These are phyloP conservation scores for Annulohypoxylon maeteangense DNA, from an alignment of 495 filamentous ascomycete genomes.

Conservation along the genomic window DNA sequence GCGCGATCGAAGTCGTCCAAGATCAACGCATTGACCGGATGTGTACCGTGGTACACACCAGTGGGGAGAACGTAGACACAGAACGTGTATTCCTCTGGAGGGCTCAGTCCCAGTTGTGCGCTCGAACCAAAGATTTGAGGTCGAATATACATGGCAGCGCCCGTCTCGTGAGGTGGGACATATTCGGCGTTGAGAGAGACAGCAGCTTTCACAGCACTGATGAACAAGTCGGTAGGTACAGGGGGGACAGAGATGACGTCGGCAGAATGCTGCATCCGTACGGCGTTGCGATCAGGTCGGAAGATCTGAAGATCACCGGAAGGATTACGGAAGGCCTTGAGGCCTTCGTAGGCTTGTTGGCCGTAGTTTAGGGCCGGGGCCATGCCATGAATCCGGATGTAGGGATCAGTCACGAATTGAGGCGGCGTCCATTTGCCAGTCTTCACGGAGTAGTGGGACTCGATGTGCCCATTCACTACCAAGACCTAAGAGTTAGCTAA, in stretches of 20 bases:
- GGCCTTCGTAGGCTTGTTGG: constrained; percentile 91
- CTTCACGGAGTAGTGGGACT: constrained; percentile 74
- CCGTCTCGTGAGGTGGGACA: constrained; percentile 84
- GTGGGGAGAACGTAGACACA: constrained; percentile 85
- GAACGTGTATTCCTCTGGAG: constrained; percentile 90
- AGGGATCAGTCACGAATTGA: constrained; percentile 78
- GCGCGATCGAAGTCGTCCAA: constrained; percentile 81
- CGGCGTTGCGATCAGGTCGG: constrained; percentile 81
- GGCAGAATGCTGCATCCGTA: constrained; percentile 80
- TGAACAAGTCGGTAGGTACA: constrained; percentile 76
- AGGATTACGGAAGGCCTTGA: constrained; percentile 88
- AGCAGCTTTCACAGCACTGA: constrained; percentile 78
- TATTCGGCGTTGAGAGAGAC: constrained; percentile 87
- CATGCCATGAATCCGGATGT: constrained; percentile 87
- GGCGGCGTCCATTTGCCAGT: constrained; percentile 80
- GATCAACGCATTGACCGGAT: constrained; percentile 82
- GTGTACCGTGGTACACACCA: constrained; percentile 87
- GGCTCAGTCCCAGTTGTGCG: constrained; percentile 81
- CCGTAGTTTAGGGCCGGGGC: constrained; percentile 91
- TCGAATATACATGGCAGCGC: constrained; percentile 89
- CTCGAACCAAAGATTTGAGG: constrained; percentile 86
- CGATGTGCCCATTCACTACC: constrained; percentile 80
- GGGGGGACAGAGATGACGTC: constrained; percentile 81
- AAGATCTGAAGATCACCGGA: constrained; percentile 76
- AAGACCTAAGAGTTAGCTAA: constrained; percentile 22